Evolutionary conservation across 768 basidiomycete species (phyloP).

Genomic region (Russula olivacea): DNA sequence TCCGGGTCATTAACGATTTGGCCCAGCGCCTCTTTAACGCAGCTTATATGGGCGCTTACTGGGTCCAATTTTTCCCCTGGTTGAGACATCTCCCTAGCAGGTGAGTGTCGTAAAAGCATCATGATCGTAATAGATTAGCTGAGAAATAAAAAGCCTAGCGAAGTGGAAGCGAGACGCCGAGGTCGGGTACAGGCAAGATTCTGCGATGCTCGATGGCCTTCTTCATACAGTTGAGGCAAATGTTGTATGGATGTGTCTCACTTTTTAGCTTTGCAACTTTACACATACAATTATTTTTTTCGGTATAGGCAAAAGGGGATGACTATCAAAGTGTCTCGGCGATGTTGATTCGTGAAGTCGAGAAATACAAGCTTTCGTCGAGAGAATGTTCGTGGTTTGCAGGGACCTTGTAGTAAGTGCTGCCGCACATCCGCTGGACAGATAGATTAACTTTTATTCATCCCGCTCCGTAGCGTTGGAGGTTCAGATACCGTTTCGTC

Average conservation of each 20-base stretch:
- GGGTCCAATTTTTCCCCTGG: neutral
- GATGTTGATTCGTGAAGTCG: neutral
- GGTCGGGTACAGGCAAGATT: neutral
- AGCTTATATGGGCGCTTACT: neutral
- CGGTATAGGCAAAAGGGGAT: neutral
- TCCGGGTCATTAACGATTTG: neutral
- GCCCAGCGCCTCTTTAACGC: neutral
- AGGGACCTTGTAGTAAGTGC: slow-evolving; percentile 10
- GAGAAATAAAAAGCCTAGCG: neutral
- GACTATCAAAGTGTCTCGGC: slow-evolving; percentile 5
- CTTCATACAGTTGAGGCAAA: neutral
- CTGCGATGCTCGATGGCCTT: slow-evolving; percentile 1
- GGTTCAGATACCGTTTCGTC: too few relatives aligned
- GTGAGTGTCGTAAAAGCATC: neutral
- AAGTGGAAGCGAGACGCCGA: slow-evolving; percentile 16
- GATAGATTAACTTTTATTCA: neutral
- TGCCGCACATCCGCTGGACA: too few relatives aligned
- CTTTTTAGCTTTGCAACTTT: neutral
- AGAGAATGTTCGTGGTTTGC: slow-evolving; percentile 12
- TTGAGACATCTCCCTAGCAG: neutral
- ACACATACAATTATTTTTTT: neutral
- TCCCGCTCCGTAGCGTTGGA: neutral
- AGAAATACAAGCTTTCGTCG: neutral
- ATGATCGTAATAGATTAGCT: neutral
- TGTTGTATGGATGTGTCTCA: neutral